Evolutionary conservation across 306 rosid genomes (phyloP), one percentile per base, ranked within the genome.

Genomic region (Quercus aquifolioides): DNA sequence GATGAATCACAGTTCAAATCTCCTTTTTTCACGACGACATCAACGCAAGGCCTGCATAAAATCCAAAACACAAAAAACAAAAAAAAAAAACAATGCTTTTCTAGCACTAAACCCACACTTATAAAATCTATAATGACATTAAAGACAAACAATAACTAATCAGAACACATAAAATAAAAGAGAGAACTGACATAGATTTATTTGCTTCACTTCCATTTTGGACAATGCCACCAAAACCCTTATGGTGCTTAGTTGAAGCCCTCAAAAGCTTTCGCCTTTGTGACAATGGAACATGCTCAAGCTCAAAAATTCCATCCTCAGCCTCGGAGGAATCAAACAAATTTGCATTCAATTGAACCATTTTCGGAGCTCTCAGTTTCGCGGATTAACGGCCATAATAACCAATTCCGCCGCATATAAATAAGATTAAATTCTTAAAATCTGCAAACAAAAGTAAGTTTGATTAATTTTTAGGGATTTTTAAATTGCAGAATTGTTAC

Each of bases 231-330:
- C 55, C 17, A 4, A 64, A 71, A 63, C 23, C 18, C 14, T 73
- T 25, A 71, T 41, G 65, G 13, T 15, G 73, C 19, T 60, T 68
- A 11, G 15, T 41, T n/a, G 54, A 11, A 49, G 51, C 35, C n/a
- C 64, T 55, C 19, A 86, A 35, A 56, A 78, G 17, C 19, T 59
- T 65, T 11, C 74, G 84, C 54, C 90, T 88, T 55, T 69, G 84
- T 43, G 80, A 59, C 78, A 84, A 77, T 2, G 92, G 88, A 83
- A 82, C 56, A 84, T 78, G 76, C 1, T 90, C 91, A 11, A 80
- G 84, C 75, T 87, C 78, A 74, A 76, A 69, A 43, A 79, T 38
- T 52, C 55, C 76, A 14, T 55, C 12, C 23, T 69, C 77, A 41
- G 8, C 46, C 46, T 41, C 46, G 12, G 46, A 41, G 26, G 68